Conservation (phyloP, 2,329 filamentous ascomycete genomes). For the Chaetomiaceae sp. region DNA sequence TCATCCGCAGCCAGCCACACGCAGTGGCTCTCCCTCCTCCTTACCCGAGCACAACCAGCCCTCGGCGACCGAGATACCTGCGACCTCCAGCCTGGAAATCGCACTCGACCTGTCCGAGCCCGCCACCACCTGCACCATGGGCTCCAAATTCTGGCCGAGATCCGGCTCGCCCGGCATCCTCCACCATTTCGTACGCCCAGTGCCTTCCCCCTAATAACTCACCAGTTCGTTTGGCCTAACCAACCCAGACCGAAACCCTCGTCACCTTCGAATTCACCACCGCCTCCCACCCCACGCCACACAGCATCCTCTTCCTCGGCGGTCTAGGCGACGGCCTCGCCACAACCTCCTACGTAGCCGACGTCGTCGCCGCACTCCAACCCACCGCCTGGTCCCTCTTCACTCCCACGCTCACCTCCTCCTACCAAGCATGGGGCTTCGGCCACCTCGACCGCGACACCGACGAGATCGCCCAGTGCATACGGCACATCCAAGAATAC, state of each 20-base stretch:
- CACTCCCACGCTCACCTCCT: constrained; percentile 44
- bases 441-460: constrained; percentile 49
- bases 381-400: constrained; percentile 41
- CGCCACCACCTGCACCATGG: constrained; percentile 17
- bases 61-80: not conserved
- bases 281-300: constrained; percentile 29
- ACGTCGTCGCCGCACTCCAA: constrained; percentile 54
- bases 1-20: not conserved
- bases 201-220: not conserved
- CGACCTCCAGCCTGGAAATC: not conserved
- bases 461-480: constrained; percentile 49
- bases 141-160: constrained; percentile 34
- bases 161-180: constrained; percentile 32
- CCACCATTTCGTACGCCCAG: constrained; percentile 31
- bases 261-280: constrained; percentile 37
- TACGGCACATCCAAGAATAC: constrained; percentile 45
- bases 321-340: constrained; percentile 69
- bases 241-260: constrained; percentile 37
- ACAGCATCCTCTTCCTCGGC: constrained; percentile 62
- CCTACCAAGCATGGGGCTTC: constrained; percentile 50
- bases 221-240: not conserved
- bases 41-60: not conserved
- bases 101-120: not conserved
- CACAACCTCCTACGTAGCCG: constrained; percentile 54
- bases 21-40: not conserved